These are phyloP conservation scores for Piloderma croceum DNA, from an alignment of 768 basidiomycete species.

Conservation along the genomic window DNA sequence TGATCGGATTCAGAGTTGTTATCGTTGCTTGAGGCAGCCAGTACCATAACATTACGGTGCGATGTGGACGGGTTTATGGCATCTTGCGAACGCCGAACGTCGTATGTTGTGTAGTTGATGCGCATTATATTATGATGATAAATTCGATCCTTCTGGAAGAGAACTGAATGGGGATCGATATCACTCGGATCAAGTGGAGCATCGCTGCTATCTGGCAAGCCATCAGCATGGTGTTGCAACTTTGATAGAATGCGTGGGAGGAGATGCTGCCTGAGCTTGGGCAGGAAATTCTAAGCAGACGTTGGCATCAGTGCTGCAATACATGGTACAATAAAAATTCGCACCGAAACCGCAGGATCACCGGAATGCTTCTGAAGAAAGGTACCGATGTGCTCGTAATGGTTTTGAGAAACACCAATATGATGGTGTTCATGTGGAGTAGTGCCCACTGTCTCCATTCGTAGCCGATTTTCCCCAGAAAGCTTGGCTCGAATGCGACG, in stretches of 20 bases:
- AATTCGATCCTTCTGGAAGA: not conserved
- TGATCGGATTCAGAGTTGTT: constrained; percentile 14
- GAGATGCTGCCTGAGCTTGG: constrained; percentile 8
- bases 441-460: not conserved
- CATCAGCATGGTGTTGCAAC: too few species aligned
- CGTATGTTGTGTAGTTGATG: constrained; percentile 11
- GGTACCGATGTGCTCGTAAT: too few species aligned
- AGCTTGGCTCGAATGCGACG: not conserved
- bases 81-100: constrained; percentile 6
- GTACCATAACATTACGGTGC: constrained; percentile 32
- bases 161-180: not conserved
- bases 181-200: not conserved
- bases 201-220: not conserved
- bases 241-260: not conserved
- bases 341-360: too few species aligned
- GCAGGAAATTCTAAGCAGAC: constrained; percentile 16
- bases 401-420: not conserved
- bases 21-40: constrained; percentile 10
- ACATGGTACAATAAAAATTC: too few species aligned
- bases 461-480: not conserved
- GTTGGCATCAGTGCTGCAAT: too few species aligned
- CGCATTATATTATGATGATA: constrained; percentile 4
- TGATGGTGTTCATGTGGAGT: not conserved
- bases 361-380: too few species aligned
- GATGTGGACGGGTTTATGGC: constrained; percentile 28